Evolutionary conservation across 768 basidiomycete genomes (phyloP).

Genomic region (Suillus placidus): DNA sequence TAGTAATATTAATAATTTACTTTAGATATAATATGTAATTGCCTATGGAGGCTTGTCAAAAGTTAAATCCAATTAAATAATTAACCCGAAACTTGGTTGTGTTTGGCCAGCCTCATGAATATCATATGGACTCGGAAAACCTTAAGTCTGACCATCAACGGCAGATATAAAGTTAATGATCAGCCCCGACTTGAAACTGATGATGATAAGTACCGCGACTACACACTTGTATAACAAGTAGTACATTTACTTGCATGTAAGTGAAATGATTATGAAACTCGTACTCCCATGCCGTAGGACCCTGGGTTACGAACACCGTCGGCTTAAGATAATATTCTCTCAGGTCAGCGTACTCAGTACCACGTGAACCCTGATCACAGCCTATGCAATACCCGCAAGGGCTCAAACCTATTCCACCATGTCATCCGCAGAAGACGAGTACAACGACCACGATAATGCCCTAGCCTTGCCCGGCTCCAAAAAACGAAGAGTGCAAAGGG

Average conservation of each 20-base stretch:
- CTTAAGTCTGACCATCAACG: background rate
- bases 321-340: background rate
- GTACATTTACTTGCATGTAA: background rate
- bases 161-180: background rate
- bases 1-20: no score
- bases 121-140: background rate
- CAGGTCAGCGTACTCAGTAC: background rate
- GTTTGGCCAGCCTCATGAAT: no score
- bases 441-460: conserved; percentile 45
- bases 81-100: no score
- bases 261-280: background rate
- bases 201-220: no score
- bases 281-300: background rate
- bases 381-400: background rate
- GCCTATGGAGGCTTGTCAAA: no score
- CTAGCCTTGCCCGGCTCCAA: conserved; percentile 45
- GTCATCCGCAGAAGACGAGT: conserved; percentile 72
- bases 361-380: background rate
- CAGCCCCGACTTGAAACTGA: background rate
- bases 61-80: no score
- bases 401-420: conserved; percentile 30
- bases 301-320: background rate
- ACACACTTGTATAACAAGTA: no score
- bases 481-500: conserved; percentile 74
- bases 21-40: no score